Evolutionary conservation across 352 stramenopile genomes (phyloP).

Genomic region (Saprolegnia parasitica): DNA sequence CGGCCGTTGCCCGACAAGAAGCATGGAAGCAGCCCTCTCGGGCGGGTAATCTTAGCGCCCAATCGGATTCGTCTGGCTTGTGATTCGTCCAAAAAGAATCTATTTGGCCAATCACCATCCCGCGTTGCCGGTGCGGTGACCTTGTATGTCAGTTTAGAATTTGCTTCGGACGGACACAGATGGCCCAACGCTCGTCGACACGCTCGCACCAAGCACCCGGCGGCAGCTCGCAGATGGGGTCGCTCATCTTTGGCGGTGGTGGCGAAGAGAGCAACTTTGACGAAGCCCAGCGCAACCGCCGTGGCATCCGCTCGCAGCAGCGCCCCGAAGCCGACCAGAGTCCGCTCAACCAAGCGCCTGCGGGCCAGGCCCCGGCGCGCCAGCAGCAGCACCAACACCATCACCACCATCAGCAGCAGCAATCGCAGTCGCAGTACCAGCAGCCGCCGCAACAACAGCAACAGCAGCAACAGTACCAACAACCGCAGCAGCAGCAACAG

Average conservation of each 20-base stretch:
- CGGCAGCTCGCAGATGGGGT: slow-evolving; percentile 64
- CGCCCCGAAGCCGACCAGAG: slow-evolving; percentile 23
- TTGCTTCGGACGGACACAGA: slow-evolving; percentile 7
- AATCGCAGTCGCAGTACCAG: slow-evolving; percentile 17
- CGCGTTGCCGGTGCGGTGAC: background rate
- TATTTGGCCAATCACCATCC: background rate
- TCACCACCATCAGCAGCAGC: slow-evolving; percentile 1
- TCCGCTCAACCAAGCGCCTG: slow-evolving; percentile 2
- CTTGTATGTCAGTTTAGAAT: slow-evolving; percentile 18
- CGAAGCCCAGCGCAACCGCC: slow-evolving; percentile 36
- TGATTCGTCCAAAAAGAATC: background rate
- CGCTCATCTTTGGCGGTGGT: slow-evolving; percentile 66
- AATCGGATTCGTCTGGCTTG: background rate
- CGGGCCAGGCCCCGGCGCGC: slow-evolving; percentile 17
- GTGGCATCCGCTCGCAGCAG: slow-evolving; percentile 31
- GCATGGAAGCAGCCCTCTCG: too few relatives aligned
- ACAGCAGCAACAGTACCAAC: slow-evolving; percentile 35
- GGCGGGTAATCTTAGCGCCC: too few relatives aligned
- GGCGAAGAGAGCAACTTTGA: slow-evolving; percentile 36
- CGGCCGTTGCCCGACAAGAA: too few relatives aligned
- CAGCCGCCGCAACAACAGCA: slow-evolving; percentile 29
- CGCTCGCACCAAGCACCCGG: slow-evolving; percentile 64
- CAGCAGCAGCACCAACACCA: slow-evolving; percentile 37
- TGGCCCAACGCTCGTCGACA: slow-evolving; percentile 35
- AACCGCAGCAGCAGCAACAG: slow-evolving; percentile 14